Conservation (phyloP, 2,329 filamentous ascomycete genomes). For the Fusarium zealandicum region DNA sequence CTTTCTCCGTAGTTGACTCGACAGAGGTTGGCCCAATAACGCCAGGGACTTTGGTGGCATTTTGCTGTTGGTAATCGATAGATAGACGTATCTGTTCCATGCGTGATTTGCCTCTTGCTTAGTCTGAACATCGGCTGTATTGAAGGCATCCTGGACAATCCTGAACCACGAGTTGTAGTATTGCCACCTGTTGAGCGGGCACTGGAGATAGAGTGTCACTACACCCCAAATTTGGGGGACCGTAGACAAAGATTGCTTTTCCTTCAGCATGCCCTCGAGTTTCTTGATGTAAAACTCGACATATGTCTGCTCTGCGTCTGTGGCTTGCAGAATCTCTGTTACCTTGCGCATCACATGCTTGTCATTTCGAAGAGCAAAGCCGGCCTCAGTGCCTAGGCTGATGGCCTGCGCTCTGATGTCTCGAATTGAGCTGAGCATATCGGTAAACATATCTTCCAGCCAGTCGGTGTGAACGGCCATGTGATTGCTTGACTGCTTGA, state of each 20-base stretch:
- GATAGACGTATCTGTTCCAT: conserved; percentile 85
- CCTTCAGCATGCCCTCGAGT: conserved; percentile 72
- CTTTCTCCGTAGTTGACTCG: conserved; percentile 72
- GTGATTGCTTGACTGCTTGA: conserved; percentile 72
- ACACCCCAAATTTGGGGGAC: conserved; percentile 92
- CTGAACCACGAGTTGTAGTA: conserved; percentile 77
- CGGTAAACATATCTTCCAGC: conserved; percentile 82
- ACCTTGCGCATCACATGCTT: conserved; percentile 71
- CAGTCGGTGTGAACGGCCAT: conserved; percentile 80
- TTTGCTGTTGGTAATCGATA: conserved; percentile 69
- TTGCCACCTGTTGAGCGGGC: conserved; percentile 71
- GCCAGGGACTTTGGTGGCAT: conserved; percentile 51
- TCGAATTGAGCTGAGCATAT: conserved; percentile 79
- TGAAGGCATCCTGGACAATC: conserved; percentile 84
- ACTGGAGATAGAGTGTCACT: conserved; percentile 78
- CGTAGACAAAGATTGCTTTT: conserved; percentile 57
- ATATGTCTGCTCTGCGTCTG: conserved; percentile 64
- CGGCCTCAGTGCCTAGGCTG: conserved; percentile 73
- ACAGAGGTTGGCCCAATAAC: conserved; percentile 70
- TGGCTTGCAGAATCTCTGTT: conserved; percentile 66
- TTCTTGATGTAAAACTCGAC: conserved; percentile 72
- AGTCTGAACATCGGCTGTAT: conserved; percentile 73
- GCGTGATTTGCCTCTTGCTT: conserved; percentile 81
- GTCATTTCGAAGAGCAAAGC: conserved; percentile 73
- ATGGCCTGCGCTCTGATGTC: conserved; percentile 81